Percentiles rank a stretch among this genome's conserved stretches.
Evolutionary conservation across 495 filamentous ascomycete species (phyloP).

Genomic region (Daldinia decipiens): DNA sequence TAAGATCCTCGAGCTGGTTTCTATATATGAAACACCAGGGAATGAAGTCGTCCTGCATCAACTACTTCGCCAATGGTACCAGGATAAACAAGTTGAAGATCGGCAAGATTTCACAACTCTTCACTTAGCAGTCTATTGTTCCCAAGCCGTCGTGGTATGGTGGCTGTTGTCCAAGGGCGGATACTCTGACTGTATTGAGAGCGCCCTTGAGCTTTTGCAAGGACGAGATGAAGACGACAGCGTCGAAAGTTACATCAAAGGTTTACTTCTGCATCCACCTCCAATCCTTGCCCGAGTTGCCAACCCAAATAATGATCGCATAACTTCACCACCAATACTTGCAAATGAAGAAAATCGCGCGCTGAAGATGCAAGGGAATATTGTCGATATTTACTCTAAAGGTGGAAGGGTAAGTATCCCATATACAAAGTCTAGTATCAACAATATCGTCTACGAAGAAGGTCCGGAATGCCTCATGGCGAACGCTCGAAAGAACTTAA

Average conservation of each 20-base stretch:
- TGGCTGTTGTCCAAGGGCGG: slow-evolving; percentile 36
- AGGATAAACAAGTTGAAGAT: neutral
- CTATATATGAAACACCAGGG: slow-evolving; percentile 18
- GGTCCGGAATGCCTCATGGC: slow-evolving; percentile 21
- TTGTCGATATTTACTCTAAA: slow-evolving; percentile 17
- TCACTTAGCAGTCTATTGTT: slow-evolving; percentile 15
- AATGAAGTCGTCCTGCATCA: slow-evolving; percentile 15
- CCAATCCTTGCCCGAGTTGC: slow-evolving; percentile 16
- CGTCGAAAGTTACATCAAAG: slow-evolving; percentile 8
- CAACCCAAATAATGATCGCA: slow-evolving; percentile 16
- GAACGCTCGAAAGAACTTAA: neutral
- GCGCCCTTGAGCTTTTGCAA: slow-evolving; percentile 8
- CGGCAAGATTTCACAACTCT: slow-evolving; percentile 19
- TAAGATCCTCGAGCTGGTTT: slow-evolving; percentile 15
- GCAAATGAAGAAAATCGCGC: neutral
- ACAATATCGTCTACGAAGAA: slow-evolving; percentile 20
- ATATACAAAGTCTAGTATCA: slow-evolving; percentile 9
- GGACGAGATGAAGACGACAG: neutral
- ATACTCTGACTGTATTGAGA: slow-evolving; percentile 23
- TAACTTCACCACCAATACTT: slow-evolving; percentile 7
- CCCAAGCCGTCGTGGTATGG: slow-evolving; percentile 24
- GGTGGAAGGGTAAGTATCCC: slow-evolving; percentile 16
- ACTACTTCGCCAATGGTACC: slow-evolving; percentile 16
- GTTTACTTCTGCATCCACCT: slow-evolving; percentile 21
- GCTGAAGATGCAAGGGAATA: slow-evolving; percentile 14